Conservation (phyloP, 495 filamentous ascomycete species). For the Xylaria nigripes region DNA sequence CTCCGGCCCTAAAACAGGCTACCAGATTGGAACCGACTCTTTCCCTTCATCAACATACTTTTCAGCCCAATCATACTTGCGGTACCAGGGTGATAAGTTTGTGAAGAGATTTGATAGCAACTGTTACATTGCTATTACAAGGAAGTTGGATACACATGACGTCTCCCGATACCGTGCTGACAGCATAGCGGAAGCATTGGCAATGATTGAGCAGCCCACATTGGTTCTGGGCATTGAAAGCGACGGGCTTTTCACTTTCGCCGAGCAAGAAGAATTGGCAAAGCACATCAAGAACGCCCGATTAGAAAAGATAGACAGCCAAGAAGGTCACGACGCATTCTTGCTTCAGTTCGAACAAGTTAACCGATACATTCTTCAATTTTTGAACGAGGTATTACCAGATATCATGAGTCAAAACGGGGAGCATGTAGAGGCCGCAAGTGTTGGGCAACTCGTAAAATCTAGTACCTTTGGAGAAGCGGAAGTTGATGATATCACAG, state of each 20-base stretch:
- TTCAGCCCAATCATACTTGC: slow-evolving; percentile 92
- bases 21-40: slow-evolving; percentile 33
- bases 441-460: slow-evolving; percentile 53
- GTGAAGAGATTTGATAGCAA: slow-evolving; percentile 95
- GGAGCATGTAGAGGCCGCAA: slow-evolving; percentile 35
- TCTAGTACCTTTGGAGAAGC: slow-evolving; percentile 88
- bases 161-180: slow-evolving; percentile 63
- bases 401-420: slow-evolving; percentile 70
- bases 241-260: slow-evolving; percentile 93
- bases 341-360: slow-evolving; percentile 95
- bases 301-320: slow-evolving; percentile 78
- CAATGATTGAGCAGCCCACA: slow-evolving; percentile 74
- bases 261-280: slow-evolving; percentile 88
- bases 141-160: slow-evolving; percentile 98
- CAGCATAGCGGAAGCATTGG: slow-evolving; percentile 64
- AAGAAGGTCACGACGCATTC: slow-evolving; percentile 95
- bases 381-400: slow-evolving; percentile 72
- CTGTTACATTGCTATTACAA: slow-evolving; percentile 97
- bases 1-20: slow-evolving; percentile 47
- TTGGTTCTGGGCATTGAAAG: slow-evolving; percentile 88
- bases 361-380: slow-evolving; percentile 76
- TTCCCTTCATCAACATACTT: slow-evolving; percentile 75
- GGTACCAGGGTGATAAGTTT: slow-evolving; percentile 97
- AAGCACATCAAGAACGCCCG: slow-evolving; percentile 69
- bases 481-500: slow-evolving; percentile 94